These are phyloP conservation scores for Dictyostelium firmibasis DNA, from an alignment of 78 protist genomes.

Conservation along the genomic window DNA sequence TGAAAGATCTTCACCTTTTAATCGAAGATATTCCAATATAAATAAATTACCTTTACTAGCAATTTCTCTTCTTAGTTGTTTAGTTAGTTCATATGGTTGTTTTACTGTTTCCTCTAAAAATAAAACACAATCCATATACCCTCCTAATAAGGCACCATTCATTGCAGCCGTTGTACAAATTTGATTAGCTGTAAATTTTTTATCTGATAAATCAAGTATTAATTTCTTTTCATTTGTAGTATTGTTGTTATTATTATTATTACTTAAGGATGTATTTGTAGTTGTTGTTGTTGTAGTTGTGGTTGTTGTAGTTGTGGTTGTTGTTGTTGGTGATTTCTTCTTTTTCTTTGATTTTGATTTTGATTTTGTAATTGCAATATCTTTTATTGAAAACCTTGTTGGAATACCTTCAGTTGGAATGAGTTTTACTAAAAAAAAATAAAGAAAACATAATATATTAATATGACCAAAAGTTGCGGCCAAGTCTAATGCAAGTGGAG, in stretches of 20 bases:
- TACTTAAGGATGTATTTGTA: too few relatives aligned
- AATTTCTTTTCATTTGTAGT: background rate
- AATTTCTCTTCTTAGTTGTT: background rate
- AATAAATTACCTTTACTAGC: background rate
- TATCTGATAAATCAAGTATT: background rate
- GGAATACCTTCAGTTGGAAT: background rate
- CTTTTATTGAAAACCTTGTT: background rate
- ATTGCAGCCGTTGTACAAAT: background rate
- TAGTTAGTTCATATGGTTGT: background rate
- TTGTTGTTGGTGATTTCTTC: background rate
- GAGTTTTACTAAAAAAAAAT: background rate
- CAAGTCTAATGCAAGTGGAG: background rate
- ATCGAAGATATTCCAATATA: background rate
- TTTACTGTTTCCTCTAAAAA: background rate
- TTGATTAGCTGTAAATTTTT: background rate
- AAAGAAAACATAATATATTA: background rate
- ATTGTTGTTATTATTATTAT: too few relatives aligned
- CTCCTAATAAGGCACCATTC: background rate
- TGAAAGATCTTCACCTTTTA: background rate
- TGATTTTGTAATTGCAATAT: background rate
- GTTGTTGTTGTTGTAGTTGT: background rate
- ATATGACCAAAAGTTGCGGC: background rate
- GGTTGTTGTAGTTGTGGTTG: background rate
- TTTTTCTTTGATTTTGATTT: background rate
- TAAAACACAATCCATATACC: background rate